Conservation (phyloP, 257 asterid species). For the Solanum chilense region DNA sequence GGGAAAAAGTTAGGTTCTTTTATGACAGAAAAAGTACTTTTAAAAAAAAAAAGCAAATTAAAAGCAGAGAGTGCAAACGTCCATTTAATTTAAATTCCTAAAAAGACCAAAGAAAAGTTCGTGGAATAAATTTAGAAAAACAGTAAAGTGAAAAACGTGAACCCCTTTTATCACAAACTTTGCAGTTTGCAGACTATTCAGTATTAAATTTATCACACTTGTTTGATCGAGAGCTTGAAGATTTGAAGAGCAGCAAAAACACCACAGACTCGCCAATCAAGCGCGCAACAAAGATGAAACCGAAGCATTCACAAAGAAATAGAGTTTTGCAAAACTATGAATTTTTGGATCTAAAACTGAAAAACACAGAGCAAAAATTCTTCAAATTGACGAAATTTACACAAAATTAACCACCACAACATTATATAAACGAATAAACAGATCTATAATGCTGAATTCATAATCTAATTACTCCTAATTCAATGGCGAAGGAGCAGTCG, state of each 20-base stretch:
- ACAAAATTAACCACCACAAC: background rate
- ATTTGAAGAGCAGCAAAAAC: too few relatives aligned
- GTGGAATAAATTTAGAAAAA: background rate
- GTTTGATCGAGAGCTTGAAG: too few relatives aligned
- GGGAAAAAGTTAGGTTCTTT: background rate
- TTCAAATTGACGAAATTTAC: background rate
- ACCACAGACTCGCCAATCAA: too few relatives aligned
- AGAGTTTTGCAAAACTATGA: too few relatives aligned
- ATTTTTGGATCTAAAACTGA: background rate
- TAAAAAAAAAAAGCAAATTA: background rate
- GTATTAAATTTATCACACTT: too few relatives aligned
- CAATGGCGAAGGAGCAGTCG: conserved; percentile 26
- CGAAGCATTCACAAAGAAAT: too few relatives aligned
- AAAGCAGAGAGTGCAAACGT: background rate
- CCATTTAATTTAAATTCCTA: background rate
- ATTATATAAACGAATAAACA: background rate
- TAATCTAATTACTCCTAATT: background rate
- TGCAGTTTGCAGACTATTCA: background rate
- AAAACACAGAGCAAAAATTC: background rate
- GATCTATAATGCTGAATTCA: background rate
- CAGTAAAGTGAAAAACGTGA: background rate
- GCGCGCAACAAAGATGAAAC: too few relatives aligned
- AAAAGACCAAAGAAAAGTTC: background rate
- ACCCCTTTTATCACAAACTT: background rate
- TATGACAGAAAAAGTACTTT: background rate